Evolutionary conservation across 176 grass and related monocot species (phyloP), one percentile per base, ranked within the genome.

Genomic region (Triticum dicoccoides): DNA sequence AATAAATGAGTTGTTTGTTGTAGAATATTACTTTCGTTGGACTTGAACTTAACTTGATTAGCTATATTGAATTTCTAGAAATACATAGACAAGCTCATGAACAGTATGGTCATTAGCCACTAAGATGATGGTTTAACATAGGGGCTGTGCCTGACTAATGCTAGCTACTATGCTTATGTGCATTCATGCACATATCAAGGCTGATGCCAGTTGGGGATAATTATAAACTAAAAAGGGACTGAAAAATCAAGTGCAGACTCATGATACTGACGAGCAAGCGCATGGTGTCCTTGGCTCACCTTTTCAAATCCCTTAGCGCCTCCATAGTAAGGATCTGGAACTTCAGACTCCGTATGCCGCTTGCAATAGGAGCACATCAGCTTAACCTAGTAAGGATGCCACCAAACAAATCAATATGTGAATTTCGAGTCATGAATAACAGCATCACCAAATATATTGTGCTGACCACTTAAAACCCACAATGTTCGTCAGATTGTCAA

Each of bases 311-410:
- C 96, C 84, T 98, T 84, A 81, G 91, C 58, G 0, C 96, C 96
- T 72, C 96, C 96, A 75, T 98, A 95, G 80, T 98, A 98, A 69
- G 96, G 96, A 91, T 98, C 96, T 87, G 96, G 93, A 38, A 98
- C 96, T 95, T 98, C 96, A 63, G 71, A 87, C 87, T 98, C 96
- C 41, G 61, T 85, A 85, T 96, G 93, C 38, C 30, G 88, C 69
- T 95, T 96, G 84, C 96, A 98, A 63, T 95, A 98, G 34, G 96
- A 96, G 79, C 96, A 98, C 91, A 98, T 94, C 82, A 96, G 83
- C 77, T 98, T 98, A 72, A 98, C 90, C 96, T 97, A 86, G 81
- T 35, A 65, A 83, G 38, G 20, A 23, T 41, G 42, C 9, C 1
- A 23, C n/a, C n/a, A 17, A 27, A 10, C 11, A 62, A 9, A 35